Base-by-base conservation (phyloP, 2,329 filamentous ascomycete genomes). In the Cryphonectria naterciae region DNA sequence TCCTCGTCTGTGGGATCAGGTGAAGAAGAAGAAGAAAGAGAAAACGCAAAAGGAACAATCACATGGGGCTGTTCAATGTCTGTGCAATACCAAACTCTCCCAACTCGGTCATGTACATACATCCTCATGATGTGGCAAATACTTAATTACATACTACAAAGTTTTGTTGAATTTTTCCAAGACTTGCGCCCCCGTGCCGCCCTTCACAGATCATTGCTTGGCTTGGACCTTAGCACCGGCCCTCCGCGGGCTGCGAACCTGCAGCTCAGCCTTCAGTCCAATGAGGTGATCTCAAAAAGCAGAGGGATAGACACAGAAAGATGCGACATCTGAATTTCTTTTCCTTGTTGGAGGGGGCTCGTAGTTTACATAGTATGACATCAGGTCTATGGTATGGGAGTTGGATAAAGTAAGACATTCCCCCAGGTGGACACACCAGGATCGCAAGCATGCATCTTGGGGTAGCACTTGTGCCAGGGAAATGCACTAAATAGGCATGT, bases 151-250 rank as follows among this genome's bases (percentile, higher is more conserved):
- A 17, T n/a, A 56, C 10, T 25, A 22, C 54, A 5, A 32, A 17
- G 2, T 32, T 61, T 61, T 61, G 58, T 39, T 61, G 58, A 32
- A 19, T 49, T 49, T n/a, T 49, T 22, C 4, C 13, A 8, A 19
- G 54, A 19, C 28, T 58, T 58, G 25, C 54, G 25, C 54, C 54
- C 54, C 25, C 54, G 25, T 13, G 25, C 46, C 46, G 46, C 19
- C 43, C 43, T n/a, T 58, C 28, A 58, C 54, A 58, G 25, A 32
- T 58, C 54, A 58, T 58, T 58, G 54, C 54, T 58, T 17, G 54
- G 32, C 28, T 39, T n/a, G 32, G 35, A 22, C 28, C n/a, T n/a
- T 39, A 61, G 58, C 22, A 39, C 58, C 58, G 35, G 58, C 58
- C 22, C 35, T 61, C 58, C 58, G 58, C 35, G 58, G 58, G 35